Evolutionary conservation across 2,329 filamentous ascomycete genomes (phyloP), one percentile per base, ranked within the genome.

Genomic region (Didymosphaeria variabile): DNA sequence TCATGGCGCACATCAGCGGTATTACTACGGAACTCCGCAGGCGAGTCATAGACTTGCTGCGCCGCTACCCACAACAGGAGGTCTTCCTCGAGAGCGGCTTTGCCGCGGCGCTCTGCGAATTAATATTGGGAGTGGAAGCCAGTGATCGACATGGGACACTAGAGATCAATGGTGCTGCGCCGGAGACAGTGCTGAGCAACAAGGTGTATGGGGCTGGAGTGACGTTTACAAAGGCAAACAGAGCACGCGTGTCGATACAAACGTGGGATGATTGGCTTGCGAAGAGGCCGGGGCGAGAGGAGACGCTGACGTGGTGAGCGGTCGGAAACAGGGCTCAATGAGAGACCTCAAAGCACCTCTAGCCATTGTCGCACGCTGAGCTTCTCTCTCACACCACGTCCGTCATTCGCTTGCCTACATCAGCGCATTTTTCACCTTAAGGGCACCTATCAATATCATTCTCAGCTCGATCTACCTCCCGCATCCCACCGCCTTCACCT

Each of bases 181-280:
- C 52, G 17, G 38, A 56, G 13, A 56, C 54, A 12, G 54, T 31
- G 19, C 54, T 56, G 8, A 40, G 42, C 26, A 49, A 56, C 34
- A 56, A 56, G 21, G 44, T 49, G 15, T 56, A 49, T 17, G 54
- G 44, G 15, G 54, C 45, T 1, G 23, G 44, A 4, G 44, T 56
- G 10, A 40, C 54, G 3, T 56, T 47, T 17, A 56, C 21, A 13
- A 9, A 47, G 3, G 12, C 42, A 6, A 6, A 40, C 17, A 21
- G 7, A n/a, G 54, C 54, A 29, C 54, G 54, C 5, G 54, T 56
- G 5, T 13, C 44, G 42, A 49, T 56, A 29, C 54, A 56, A 19
- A 56, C 54, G 54, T 56, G 54, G 54, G 54, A 56, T 17, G 42
- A 56, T 26, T 56, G 54, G 54, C 31, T 56, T 38, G 42, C 13